Evolutionary conservation across 1,139 yeast genomes (phyloP).

Genomic region (Debaryomyces psychrophilus): DNA sequence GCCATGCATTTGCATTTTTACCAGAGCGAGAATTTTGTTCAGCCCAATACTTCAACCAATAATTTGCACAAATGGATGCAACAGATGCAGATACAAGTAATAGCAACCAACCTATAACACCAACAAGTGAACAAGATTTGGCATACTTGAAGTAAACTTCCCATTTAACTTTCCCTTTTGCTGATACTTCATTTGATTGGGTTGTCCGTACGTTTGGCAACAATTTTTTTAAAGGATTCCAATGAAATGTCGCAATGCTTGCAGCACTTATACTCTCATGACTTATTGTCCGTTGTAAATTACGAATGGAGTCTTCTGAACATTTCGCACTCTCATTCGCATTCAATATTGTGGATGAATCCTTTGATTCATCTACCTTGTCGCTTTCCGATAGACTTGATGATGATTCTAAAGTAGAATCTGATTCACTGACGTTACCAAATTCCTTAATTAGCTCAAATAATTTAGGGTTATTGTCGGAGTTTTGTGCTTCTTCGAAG

Average conservation of each 20-base stretch:
- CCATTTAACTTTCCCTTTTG: conserved; percentile 39
- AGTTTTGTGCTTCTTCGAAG: conserved; percentile 24
- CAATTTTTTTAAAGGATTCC: conserved; percentile 33
- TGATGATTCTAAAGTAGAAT: not conserved
- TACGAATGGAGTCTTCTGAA: not conserved
- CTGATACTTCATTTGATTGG: conserved; percentile 32
- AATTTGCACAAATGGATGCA: conserved; percentile 32
- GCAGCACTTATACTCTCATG: conserved; percentile 10
- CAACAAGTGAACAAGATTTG: conserved; percentile 37
- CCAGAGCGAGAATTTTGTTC: conserved; percentile 33
- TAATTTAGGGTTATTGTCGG: conserved; percentile 27
- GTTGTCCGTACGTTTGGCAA: conserved; percentile 30
- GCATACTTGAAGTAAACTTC: conserved; percentile 36
- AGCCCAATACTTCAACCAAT: conserved; percentile 43
- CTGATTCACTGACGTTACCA: conserved; percentile 16
- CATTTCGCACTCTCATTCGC: not conserved
- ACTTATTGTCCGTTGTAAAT: not conserved
- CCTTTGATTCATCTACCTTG: not conserved
- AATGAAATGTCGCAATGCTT: conserved; percentile 22
- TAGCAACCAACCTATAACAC: conserved; percentile 29
- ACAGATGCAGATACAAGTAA: conserved; percentile 26
- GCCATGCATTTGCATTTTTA: conserved; percentile 21
- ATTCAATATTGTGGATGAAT: conserved; percentile 1
- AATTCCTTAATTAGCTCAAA: conserved; percentile 28
- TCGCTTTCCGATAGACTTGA: not conserved